Evolutionary conservation across 495 filamentous ascomycete species (phyloP).

Genomic region (Penicillium pulvis): DNA sequence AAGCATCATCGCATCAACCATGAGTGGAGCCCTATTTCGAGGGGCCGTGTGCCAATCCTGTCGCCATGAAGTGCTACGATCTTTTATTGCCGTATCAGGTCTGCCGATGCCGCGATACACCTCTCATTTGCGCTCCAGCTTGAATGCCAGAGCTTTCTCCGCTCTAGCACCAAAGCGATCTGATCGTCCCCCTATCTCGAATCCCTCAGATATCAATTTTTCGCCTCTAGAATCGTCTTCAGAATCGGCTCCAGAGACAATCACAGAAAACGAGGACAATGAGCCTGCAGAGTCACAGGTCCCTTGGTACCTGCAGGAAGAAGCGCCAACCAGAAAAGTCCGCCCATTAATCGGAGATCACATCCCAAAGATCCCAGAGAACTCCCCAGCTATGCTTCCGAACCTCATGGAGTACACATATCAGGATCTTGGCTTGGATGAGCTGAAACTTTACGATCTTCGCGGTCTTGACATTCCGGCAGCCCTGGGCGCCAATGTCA

Average conservation of each 20-base stretch:
- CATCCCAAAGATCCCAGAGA: conserved; percentile 74
- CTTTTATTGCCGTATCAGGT: conserved; percentile 27
- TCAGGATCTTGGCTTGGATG: conserved; percentile 79
- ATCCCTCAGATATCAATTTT: conserved; percentile 17
- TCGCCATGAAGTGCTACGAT: conserved; percentile 30
- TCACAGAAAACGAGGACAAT: conserved; percentile 8
- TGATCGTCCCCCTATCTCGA: conserved; percentile 23
- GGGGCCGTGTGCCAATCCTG: conserved; percentile 31
- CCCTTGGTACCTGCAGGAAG: conserved; percentile 89
- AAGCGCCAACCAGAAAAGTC: conserved; percentile 47
- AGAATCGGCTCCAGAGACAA: conserved; percentile 7
- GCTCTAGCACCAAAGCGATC: conserved; percentile 23
- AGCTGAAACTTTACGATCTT: conserved; percentile 76
- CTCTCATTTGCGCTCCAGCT: conserved; percentile 16
- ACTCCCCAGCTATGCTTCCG: conserved; percentile 71
- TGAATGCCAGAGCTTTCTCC: conserved; percentile 32
- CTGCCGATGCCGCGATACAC: conserved; percentile 24
- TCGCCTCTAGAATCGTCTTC: conserved; percentile 14
- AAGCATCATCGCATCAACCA: conserved; percentile 20
- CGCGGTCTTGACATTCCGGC: conserved; percentile 82
- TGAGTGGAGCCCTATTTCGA: conserved; percentile 36
- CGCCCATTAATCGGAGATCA: conserved; percentile 61
- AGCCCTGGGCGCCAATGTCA: conserved; percentile 79
- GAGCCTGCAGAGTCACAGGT: conserved; percentile 27
- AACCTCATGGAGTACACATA: conserved; percentile 76